Conservation (phyloP, 345 rosid species). For the Viola odorata region DNA sequence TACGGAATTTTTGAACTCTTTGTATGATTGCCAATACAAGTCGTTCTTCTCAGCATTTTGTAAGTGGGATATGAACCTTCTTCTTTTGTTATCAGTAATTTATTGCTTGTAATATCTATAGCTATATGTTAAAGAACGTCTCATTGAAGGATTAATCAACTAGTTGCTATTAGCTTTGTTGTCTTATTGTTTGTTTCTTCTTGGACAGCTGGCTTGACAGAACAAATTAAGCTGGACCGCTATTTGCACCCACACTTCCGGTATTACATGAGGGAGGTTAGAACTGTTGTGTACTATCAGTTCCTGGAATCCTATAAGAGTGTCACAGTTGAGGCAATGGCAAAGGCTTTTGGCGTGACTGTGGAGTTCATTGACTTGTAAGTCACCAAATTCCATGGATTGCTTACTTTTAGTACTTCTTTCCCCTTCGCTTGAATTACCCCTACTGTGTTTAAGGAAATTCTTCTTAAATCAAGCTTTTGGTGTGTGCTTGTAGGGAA, state of each 20-base stretch:
- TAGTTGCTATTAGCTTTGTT: neutral
- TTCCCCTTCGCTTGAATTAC: neutral
- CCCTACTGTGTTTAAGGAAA: neutral
- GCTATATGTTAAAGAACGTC: neutral
- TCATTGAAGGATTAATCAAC: neutral
- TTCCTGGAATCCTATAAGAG: conserved; percentile 96
- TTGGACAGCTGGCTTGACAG: conserved; percentile 63
- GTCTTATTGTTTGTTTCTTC: conserved; percentile 11
- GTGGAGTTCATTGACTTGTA: conserved; percentile 92
- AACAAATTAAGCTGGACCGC: conserved; percentile 82
- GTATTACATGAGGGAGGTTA: conserved; percentile 96
- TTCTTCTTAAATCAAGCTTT: neutral
- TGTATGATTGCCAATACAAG: conserved; percentile 90
- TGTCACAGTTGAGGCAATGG: conserved; percentile 96
- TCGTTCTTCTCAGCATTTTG: conserved; percentile 92
- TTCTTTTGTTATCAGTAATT: neutral
- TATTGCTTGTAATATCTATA: neutral
- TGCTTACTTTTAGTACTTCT: neutral
- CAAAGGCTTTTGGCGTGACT: conserved; percentile 91
- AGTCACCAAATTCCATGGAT: conserved; percentile 27
- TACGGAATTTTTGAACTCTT: conserved; percentile 85
- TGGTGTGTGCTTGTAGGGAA: conserved; percentile 50
- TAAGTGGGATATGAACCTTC: conserved; percentile 26
- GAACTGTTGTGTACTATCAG: conserved; percentile 91
- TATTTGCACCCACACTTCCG: conserved; percentile 93